Conservation (phyloP, 495 filamentous ascomycete species). For the Penicillium cataractarum region DNA sequence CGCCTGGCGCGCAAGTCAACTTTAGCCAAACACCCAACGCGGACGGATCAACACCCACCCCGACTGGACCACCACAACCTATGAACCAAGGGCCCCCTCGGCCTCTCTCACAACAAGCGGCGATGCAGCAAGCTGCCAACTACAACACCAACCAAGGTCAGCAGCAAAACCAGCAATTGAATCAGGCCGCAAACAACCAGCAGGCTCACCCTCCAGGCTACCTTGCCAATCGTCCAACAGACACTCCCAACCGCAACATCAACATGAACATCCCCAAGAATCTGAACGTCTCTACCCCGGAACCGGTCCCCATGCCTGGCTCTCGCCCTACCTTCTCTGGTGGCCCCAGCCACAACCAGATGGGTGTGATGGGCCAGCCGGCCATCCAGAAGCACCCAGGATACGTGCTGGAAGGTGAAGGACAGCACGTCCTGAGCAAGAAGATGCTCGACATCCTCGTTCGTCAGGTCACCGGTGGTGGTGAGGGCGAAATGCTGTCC, state of each 20-base stretch:
- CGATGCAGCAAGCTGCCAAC: slow-evolving; percentile 61
- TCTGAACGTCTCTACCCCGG: slow-evolving; percentile 69
- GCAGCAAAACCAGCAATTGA: slow-evolving; percentile 40
- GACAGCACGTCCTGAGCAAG: slow-evolving; percentile 87
- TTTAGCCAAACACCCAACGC: slow-evolving; percentile 40
- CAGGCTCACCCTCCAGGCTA: slow-evolving; percentile 58
- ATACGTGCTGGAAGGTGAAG: slow-evolving; percentile 85
- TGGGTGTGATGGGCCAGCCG: slow-evolving; percentile 83
- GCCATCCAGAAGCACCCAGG: slow-evolving; percentile 78
- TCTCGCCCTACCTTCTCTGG: slow-evolving; percentile 78
- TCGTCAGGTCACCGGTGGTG: slow-evolving; percentile 85
- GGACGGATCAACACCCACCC: slow-evolving; percentile 47
- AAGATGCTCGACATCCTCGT: slow-evolving; percentile 96
- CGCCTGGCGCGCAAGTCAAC: slow-evolving; percentile 43
- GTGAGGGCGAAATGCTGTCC: slow-evolving; percentile 69
- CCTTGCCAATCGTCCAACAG: slow-evolving; percentile 50
- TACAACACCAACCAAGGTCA: slow-evolving; percentile 54
- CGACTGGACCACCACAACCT: slow-evolving; percentile 42
- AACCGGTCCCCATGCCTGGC: slow-evolving; percentile 69
- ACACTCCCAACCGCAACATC: slow-evolving; percentile 52
- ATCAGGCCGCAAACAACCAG: slow-evolving; percentile 38
- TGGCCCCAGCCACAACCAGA: slow-evolving; percentile 69
- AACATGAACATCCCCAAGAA: slow-evolving; percentile 80
- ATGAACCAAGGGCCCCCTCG: slow-evolving; percentile 55
- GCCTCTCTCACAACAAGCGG: slow-evolving; percentile 65